Evolutionary conservation across 352 stramenopile species (phyloP), one percentile per base, ranked within the genome.

Genomic region (Globisporangium abappressorium): DNA sequence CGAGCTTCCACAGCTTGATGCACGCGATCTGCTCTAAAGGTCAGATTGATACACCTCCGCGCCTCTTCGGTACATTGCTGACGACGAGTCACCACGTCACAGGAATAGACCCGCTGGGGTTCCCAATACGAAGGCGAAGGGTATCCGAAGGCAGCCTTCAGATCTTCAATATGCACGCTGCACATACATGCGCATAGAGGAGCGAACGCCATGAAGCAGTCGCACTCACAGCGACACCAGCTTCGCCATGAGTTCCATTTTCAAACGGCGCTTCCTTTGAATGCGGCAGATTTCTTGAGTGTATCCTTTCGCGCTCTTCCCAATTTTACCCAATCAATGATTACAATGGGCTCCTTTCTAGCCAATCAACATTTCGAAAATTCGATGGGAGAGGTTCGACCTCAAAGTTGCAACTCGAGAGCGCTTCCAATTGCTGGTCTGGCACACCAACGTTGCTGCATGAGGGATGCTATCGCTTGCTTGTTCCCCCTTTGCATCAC

Each of bases 61-160:
- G 70, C 34, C 77, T 60, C 77, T 84, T 81, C 74, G 60, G 14
- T 49, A 54, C 70, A 69, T 59, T 69, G 30, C 66, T n/a, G 15
- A 65, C 28, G 59, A 57, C 28, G 59, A 57, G 59, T 65, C 59
- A 11, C 59, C 59, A 33, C 24, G 18, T 60, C 55, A 18, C 55
- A 60, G 18, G 55, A 60, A 60, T 46, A 60, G 8, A 43, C 5
- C 38, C 6, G 14, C 38, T 14, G 24, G 12, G 14, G 14, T 14
- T 43, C 15, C 36, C 36, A 43, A 20, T 49, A 18, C 6, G 6
- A 11, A 11, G 0, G 43, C 41, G 24, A 26, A 26, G 24, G 24
- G 24, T 33, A 33, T 33, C 30, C 30, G 30, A 33, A 33, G 30
- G 30, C 7, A 7, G 7, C 43, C 15, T n/a, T 47, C 41, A 47